Evolutionary conservation across 345 rosid species (phyloP).

Genomic region (Salix dunnii): DNA sequence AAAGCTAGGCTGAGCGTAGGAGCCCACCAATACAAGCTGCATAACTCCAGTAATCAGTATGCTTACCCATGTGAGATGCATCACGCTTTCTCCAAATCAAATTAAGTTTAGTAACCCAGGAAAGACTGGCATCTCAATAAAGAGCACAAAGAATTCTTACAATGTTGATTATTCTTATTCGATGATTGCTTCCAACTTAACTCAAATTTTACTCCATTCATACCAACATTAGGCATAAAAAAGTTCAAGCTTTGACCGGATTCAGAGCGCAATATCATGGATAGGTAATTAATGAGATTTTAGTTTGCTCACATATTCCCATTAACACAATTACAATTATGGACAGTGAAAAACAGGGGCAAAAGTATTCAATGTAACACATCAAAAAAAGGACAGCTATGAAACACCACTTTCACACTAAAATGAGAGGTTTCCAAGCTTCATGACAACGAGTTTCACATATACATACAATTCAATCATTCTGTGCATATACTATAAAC

Average conservation of each 20-base stretch:
- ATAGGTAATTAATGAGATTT: neutral
- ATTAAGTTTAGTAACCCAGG: neutral
- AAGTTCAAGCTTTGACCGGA: neutral
- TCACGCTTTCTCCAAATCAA: neutral
- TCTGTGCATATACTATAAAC: neutral
- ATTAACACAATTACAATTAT: neutral
- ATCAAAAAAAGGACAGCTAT: neutral
- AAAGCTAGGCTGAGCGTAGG: neutral
- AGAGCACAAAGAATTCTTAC: neutral
- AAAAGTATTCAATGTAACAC: neutral
- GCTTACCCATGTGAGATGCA: neutral
- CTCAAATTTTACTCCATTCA: neutral
- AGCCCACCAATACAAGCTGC: neutral
- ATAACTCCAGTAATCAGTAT: neutral
- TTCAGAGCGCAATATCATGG: neutral
- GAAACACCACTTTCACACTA: neutral
- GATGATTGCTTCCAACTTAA: neutral
- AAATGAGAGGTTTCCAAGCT: neutral
- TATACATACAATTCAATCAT: neutral
- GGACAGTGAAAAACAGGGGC: neutral
- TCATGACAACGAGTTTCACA: neutral
- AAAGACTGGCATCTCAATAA: neutral
- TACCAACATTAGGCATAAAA: neutral
- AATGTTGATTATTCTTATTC: neutral
- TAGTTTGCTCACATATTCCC: neutral